Evolutionary conservation across 2,329 filamentous ascomycete genomes (phyloP), one percentile per base, ranked within the genome.

Genomic region (Alternaria tenuissima): DNA sequence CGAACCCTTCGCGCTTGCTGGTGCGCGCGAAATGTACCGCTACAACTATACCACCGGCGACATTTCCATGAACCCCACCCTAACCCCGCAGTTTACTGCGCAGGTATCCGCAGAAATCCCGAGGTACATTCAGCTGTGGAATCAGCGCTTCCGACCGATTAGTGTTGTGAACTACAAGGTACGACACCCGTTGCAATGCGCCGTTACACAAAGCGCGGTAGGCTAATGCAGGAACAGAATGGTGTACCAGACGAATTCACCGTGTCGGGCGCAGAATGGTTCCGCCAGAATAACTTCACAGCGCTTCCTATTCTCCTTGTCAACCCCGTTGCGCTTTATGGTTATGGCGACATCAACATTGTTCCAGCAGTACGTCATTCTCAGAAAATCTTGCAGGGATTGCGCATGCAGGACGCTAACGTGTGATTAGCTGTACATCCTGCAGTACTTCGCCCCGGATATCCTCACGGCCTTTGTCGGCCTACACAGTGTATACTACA

Each of bases 371-470:
- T 79, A 76, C 67, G 76, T 73, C 62, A 65, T 53, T 11, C 41
- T 39, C 32, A 53, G 53, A 52, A 66, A 48, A 53, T 48, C 49
- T 62, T 68, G 63, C 68, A 72, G 58, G 68, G 63, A 63, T 68
- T 18, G 53, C 55, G 61, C 66, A 67, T 70, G 56, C 66, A 70
- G 39, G 39, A 26, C 62, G 58, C 72, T 75, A 59, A 77, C 69
- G 64, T 54, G 59, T 63, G 65, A 72, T 38, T 58, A 79, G 76
- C 72, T 79, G 26, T 79, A 79, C 66, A 73, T 78, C 54, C 63
- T 79, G 39, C 71, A 77, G 57, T 79, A 79, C 69, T 76, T 79
- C 28, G 77, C 75, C 3, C 76, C 76, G 16, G 76, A 79, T 52
- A 71, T 79, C n/a, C 60, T 79, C 8, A 76, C 73, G 12, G 76